Percentiles rank a stretch among this genome's conserved stretches.
Conservation (phyloP, 257 asterid species). For the Fraxinus americana region DNA sequence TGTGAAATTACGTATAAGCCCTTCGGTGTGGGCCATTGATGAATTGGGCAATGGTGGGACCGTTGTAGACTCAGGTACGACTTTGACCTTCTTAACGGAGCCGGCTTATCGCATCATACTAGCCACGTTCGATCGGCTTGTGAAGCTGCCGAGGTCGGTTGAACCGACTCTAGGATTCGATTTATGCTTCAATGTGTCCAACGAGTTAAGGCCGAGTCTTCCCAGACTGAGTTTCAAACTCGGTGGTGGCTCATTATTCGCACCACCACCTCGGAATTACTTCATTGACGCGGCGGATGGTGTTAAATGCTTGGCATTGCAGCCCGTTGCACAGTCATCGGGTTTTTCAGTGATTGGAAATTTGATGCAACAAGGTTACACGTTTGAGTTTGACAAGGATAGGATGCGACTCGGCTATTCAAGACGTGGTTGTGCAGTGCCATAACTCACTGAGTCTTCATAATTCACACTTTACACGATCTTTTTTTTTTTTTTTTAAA, state of each 20-base stretch:
- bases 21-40: conserved; percentile 72
- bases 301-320: conserved; percentile 76
- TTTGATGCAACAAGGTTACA: conserved; percentile 82
- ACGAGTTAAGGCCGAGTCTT: conserved; percentile 33
- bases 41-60: conserved; percentile 76
- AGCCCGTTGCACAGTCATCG: conserved; percentile 43
- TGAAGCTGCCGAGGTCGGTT: conserved; percentile 45
- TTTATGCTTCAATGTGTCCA: conserved; percentile 62
- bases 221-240: conserved; percentile 73
- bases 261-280: conserved; percentile 73
- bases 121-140: conserved; percentile 47
- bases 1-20: conserved; percentile 60
- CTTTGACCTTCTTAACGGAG: conserved; percentile 58
- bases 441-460: conserved; percentile 36
- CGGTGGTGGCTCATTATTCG: conserved; percentile 54
- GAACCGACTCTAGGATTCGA: conserved; percentile 52
- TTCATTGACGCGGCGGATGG: conserved; percentile 66
- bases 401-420: conserved; percentile 60
- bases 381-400: conserved; percentile 67
- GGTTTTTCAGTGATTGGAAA: conserved; percentile 78
- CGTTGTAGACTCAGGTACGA: conserved; percentile 81
- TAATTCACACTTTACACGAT: conserved; percentile 11
- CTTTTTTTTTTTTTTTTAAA: neutral
- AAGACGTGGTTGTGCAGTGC: conserved; percentile 53
- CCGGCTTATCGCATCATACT: conserved; percentile 61